These are phyloP conservation scores for Beta macrorhiza DNA, from an alignment of 179 eudicot genomes.

Conservation along the genomic window DNA sequence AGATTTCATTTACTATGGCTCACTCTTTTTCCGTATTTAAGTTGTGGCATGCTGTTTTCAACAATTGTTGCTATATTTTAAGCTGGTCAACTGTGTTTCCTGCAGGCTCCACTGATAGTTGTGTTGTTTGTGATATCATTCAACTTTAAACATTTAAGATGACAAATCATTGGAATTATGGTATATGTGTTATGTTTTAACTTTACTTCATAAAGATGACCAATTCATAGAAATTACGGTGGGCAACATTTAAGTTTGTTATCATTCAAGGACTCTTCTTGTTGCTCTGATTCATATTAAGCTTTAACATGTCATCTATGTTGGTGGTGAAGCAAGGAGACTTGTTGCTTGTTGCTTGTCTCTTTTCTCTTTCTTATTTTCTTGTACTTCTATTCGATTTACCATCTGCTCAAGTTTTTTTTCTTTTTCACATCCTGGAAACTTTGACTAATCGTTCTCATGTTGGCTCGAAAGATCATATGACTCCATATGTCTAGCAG, in stretches of 20 bases:
- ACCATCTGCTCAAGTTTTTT: neutral
- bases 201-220: neutral
- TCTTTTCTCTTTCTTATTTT: neutral
- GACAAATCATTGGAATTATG: neutral
- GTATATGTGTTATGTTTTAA: neutral
- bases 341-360: neutral
- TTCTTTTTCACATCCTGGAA: neutral
- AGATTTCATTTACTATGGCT: neutral
- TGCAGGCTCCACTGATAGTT: neutral
- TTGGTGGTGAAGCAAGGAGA: neutral
- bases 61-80: neutral
- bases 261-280: neutral
- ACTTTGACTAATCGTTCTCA: neutral
- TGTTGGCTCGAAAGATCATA: conserved; percentile 3
- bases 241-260: neutral
- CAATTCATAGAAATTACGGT: neutral
- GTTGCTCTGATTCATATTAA: neutral
- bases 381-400: neutral
- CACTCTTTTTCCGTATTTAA: neutral
- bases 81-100: neutral
- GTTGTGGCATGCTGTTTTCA: neutral
- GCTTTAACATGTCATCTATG: neutral
- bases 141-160: neutral
- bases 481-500: neutral
- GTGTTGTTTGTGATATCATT: neutral